These are phyloP conservation scores for Scutellaria barbata DNA, from an alignment of 257 asterid genomes.

Conservation along the genomic window DNA sequence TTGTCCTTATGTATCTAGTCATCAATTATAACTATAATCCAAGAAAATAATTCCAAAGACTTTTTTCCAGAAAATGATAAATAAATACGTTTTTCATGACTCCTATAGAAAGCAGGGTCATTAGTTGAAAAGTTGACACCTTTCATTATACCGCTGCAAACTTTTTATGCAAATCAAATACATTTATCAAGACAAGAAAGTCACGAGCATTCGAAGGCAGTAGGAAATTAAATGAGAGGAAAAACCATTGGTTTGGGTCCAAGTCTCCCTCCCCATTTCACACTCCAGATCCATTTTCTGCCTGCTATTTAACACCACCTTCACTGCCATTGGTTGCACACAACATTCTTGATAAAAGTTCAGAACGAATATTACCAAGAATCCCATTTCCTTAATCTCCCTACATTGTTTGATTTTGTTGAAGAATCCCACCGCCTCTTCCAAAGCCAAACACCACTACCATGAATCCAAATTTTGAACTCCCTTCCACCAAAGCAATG, in stretches of 20 bases:
- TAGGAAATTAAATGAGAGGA: neutral
- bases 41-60: no score
- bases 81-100: no score
- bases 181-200: no score
- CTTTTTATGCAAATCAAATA: no score
- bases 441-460: neutral
- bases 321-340: neutral
- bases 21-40: no score
- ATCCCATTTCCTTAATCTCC: neutral
- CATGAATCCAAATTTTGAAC: constrained; percentile 15
- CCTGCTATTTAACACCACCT: neutral
- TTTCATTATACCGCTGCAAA: no score
- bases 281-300: no score
- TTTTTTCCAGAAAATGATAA: no score
- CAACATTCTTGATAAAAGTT: neutral
- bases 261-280: neutral
- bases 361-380: neutral
- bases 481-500: constrained; percentile 41
- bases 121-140: no score
- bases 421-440: neutral
- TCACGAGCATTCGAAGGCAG: no score
- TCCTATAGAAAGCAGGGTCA: no score
- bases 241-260: neutral
- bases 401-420: neutral
- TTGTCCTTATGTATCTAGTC: no score